phyloP scores from a whole-genome alignment of 2,329 filamentous ascomycete species.

The Fusarium verrucosum region DNA sequence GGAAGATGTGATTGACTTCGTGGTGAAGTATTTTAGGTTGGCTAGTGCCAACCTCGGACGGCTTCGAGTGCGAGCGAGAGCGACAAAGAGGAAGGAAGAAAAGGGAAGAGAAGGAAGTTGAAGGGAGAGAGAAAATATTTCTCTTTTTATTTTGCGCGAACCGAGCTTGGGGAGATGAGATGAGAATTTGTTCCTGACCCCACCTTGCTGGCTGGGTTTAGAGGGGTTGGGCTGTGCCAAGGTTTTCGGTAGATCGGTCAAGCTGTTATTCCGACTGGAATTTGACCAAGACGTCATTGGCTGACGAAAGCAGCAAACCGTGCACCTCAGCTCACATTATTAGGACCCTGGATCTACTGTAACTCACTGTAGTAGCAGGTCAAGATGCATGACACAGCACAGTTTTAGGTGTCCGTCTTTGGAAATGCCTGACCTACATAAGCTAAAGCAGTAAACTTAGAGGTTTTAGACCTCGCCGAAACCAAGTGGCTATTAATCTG shows the following conservation, averaged over 20 bases:
- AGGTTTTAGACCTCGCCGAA: conserved; percentile 28
- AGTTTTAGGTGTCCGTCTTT: conserved; percentile 26
- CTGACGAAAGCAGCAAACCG: conserved; percentile 37
- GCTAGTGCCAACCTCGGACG: conserved; percentile 55
- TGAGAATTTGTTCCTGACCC: conserved; percentile 47
- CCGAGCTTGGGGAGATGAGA: conserved; percentile 41
- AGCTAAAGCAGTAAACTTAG: background rate
- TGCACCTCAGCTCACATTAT: too few relatives aligned
- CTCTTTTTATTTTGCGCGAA: conserved; percentile 40
- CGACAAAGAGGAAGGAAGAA: conserved; percentile 35
- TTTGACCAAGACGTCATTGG: conserved; percentile 39
- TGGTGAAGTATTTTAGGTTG: conserved; percentile 51
- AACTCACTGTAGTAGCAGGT: background rate
- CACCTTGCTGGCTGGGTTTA: conserved; percentile 39
- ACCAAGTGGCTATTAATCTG: conserved; percentile 13
- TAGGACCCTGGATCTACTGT: conserved; percentile 29
- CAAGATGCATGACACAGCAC: background rate
- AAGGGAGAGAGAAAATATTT: conserved; percentile 32
- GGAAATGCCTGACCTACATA: conserved; percentile 11
- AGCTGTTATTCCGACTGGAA: conserved; percentile 26
- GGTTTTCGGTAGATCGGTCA: conserved; percentile 11
- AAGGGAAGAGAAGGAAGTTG: conserved; percentile 18
- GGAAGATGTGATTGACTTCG: conserved; percentile 53
- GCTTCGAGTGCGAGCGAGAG: conserved; percentile 41
- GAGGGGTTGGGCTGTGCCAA: conserved; percentile 43